Percentiles rank a stretch among this genome's conserved stretches.
These are phyloP conservation scores for Cystobasidium sp. DNA, from an alignment of 1,284 basidiomycete genomes.

Conservation along the genomic window DNA sequence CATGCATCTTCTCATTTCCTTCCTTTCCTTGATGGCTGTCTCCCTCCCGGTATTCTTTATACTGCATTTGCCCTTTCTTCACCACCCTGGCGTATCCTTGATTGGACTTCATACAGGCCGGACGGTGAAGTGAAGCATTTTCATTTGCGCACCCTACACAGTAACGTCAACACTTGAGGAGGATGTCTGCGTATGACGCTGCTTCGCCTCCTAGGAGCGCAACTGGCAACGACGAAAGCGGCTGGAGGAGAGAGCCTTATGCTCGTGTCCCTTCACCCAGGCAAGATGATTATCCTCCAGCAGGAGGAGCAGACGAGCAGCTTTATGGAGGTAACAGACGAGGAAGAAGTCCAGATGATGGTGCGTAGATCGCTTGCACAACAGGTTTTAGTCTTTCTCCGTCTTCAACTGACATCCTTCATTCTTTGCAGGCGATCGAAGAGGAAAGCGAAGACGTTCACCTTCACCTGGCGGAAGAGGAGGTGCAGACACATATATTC, in stretches of 20 bases:
- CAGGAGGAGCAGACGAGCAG: conserved; percentile 25
- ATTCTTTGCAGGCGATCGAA: conserved; percentile 22
- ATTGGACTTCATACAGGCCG: too few relatives aligned
- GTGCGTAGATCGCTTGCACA: conserved; percentile 5
- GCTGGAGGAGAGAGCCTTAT: conserved; percentile 25
- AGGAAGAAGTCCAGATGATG: conserved; percentile 28
- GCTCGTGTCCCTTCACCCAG: conserved; percentile 22
- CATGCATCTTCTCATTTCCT: neutral
- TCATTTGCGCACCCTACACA: too few relatives aligned
- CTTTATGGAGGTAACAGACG: conserved; percentile 11
- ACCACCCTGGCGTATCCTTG: neutral
- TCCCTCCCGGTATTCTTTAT: too few relatives aligned
- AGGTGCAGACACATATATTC: conserved; percentile 34
- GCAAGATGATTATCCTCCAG: conserved; percentile 4
- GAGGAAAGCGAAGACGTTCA: conserved; percentile 41
- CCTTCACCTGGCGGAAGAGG: conserved; percentile 25
- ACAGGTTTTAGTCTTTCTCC: neutral
- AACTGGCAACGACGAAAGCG: conserved; percentile 9
- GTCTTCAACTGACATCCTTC: neutral
- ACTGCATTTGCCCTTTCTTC: neutral
- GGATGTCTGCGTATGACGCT: conserved; percentile 18
- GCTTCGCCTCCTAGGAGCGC: conserved; percentile 19
- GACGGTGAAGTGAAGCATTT: too few relatives aligned
- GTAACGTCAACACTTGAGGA: neutral
- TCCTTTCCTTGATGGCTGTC: neutral